Evolutionary conservation across 306 rosid genomes (phyloP).

Genomic region (Sophora flavescens): DNA sequence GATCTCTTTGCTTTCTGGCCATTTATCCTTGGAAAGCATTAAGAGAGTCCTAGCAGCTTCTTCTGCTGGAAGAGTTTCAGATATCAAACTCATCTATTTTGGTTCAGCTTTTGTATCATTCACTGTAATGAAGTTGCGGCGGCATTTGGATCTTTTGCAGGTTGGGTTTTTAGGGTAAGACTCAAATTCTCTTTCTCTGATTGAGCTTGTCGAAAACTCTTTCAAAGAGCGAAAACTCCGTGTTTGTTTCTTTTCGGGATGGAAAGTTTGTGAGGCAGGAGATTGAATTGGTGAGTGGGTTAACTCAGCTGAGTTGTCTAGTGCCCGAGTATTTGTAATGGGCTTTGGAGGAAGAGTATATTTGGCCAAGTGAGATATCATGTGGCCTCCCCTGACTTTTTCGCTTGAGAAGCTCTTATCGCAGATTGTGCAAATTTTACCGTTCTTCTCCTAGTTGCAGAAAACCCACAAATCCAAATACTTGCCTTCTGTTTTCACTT

Average conservation of each 20-base stretch:
- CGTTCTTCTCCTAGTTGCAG: slow-evolving; percentile 50
- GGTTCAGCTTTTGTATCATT: neutral
- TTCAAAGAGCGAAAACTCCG: slow-evolving; percentile 37
- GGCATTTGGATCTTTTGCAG: slow-evolving; percentile 57
- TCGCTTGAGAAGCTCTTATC: slow-evolving; percentile 57
- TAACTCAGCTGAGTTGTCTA: neutral
- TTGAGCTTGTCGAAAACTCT: neutral
- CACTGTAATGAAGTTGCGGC: slow-evolving; percentile 3
- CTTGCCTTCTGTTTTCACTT: slow-evolving; percentile 25
- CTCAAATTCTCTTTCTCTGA: slow-evolving; percentile 33
- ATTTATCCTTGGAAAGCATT: slow-evolving; percentile 52
- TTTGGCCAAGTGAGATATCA: slow-evolving; percentile 69
- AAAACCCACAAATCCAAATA: neutral
- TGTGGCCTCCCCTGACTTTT: slow-evolving; percentile 82
- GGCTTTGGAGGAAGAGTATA: slow-evolving; percentile 55
- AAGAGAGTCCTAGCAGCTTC: slow-evolving; percentile 60
- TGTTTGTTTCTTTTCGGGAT: neutral
- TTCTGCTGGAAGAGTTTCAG: slow-evolving; percentile 35
- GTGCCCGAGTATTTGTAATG: slow-evolving; percentile 2
- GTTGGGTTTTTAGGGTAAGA: slow-evolving; percentile 40
- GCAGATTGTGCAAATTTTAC: slow-evolving; percentile 58
- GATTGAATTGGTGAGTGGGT: neutral
- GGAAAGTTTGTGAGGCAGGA: slow-evolving; percentile 9
- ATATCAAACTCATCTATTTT: slow-evolving; percentile 31
- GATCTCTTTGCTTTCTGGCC: slow-evolving; percentile 39